Conservation (phyloP, 306 rosid species). For the Rosa multiflora region DNA sequence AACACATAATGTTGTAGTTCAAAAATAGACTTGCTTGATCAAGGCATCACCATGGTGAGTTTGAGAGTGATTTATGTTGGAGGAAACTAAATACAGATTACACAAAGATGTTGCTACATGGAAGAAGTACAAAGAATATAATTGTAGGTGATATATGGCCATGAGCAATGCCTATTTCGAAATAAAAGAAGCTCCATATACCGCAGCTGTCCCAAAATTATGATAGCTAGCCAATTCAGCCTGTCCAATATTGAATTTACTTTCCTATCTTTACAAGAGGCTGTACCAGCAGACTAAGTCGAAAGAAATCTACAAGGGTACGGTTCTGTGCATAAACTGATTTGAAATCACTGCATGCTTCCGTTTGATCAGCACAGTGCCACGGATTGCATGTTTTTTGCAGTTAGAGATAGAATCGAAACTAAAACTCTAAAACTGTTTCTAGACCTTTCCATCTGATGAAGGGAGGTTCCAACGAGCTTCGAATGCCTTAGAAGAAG, state of each 20-base stretch:
- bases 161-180: not conserved
- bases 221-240: slow-evolving; percentile 22
- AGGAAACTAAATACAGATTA: not conserved
- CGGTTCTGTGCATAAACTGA: slow-evolving; percentile 23
- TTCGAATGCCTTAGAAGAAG: slow-evolving; percentile 42
- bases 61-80: not conserved
- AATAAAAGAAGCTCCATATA: slow-evolving; percentile 1
- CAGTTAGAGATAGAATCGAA: slow-evolving; percentile 10
- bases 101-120: not conserved
- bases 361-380: slow-evolving; percentile 24
- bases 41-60: not conserved
- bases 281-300: slow-evolving; percentile 17
- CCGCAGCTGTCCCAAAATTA: slow-evolving; percentile 21
- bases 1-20: not conserved
- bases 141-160: not conserved
- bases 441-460: slow-evolving; percentile 64
- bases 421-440: not conserved
- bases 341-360: slow-evolving; percentile 23
- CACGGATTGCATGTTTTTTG: slow-evolving; percentile 27
- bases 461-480: slow-evolving; percentile 32
- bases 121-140: slow-evolving; percentile 7
- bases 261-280: slow-evolving; percentile 40
- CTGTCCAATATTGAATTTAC: slow-evolving; percentile 27
- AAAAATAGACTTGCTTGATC: not conserved
- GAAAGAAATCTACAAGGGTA: slow-evolving; percentile 35